Percentiles rank a stretch among this genome's conserved stretches.
Conservation (phyloP, 2,329 filamentous ascomycete genomes). For the Metarhizium brunneum region DNA sequence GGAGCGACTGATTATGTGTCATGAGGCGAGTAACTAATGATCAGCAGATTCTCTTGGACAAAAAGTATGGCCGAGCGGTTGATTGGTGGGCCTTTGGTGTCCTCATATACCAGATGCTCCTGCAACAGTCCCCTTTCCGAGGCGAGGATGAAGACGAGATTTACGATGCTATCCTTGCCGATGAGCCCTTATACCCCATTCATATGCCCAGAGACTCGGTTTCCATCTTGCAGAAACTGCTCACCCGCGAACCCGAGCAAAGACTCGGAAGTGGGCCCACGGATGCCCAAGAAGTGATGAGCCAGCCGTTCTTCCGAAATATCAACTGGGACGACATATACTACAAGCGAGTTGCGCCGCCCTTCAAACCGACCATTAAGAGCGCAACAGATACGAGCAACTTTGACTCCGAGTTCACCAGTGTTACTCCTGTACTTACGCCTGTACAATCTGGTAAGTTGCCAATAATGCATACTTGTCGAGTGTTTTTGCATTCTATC, state of each 20-base stretch:
- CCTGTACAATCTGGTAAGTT: conserved; percentile 90
- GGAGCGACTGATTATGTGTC: neutral
- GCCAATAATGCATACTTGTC: neutral
- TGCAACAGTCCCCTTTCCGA: conserved; percentile 97
- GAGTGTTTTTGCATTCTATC: no score
- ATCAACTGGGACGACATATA: conserved; percentile 99
- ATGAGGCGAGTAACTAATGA: conserved; percentile 9
- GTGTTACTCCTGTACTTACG: conserved; percentile 92
- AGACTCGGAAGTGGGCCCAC: conserved; percentile 90
- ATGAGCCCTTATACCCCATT: conserved; percentile 95
- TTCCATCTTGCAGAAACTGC: conserved; percentile 92
- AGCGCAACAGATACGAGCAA: conserved; percentile 98
- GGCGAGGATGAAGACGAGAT: conserved; percentile 99
- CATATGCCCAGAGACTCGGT: conserved; percentile 98
- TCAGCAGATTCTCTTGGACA: conserved; percentile 79
- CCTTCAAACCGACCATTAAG: conserved; percentile 84
- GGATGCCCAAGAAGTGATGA: conserved; percentile 98
- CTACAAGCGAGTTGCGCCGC: conserved; percentile 81
- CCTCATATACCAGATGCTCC: conserved; percentile 97
- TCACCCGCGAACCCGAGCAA: conserved; percentile 89
- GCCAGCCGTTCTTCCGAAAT: conserved; percentile 93
- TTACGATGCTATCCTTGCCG: conserved; percentile 94
- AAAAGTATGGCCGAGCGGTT: conserved; percentile 94
- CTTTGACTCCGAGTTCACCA: conserved; percentile 97
- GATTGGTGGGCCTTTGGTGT: conserved; percentile 99